Evolutionary conservation across 495 filamentous ascomycete species (phyloP), one percentile per base, ranked within the genome.

Genomic region (Penicilliopsis zonata): DNA sequence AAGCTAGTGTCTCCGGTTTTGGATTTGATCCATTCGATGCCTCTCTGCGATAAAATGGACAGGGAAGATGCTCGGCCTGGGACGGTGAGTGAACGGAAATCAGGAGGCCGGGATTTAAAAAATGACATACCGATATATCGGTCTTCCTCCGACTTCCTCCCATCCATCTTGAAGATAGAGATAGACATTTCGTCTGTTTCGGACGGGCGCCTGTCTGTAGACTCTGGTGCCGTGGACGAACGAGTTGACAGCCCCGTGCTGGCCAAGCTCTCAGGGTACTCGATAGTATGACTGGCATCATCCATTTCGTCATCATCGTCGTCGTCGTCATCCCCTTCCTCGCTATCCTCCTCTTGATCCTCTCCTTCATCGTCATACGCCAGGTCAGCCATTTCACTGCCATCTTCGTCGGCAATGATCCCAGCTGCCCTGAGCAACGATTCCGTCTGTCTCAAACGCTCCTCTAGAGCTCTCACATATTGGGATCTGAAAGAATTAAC

Each of bases 11-110:
- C 88, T 12, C 90, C 90, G 18, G 86, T 93, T 60, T 88, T 95
- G 36, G 82, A 76, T 43, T 93, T 95, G 30, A 98, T 86, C 88
- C 92, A 98, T 46, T 94, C 81, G 31, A 98, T 86, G 24, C 90
- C 90, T 49, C 88, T 86, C 13, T 84, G 84, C 2, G 87, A 94
- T 53, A 93, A 76, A 36, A 98, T 95, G 18, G 86, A 94, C 51
- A 94, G 82, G 4, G 85, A 86, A 3, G 85, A 94, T 0, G 86
- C 93, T 4, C 83, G 86, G 20, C 88, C 86, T 94, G 39, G n/a
- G 5, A 4, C 4, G 4, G 4, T n/a, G n/a, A 9, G 25, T 27
- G 10, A 27, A 23, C 21, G 21, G 21, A 10, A 6, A 13, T 27
- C n/a, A 27, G n/a, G n/a, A n/a, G n/a, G n/a, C n/a, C n/a, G n/a